Base-by-base conservation (phyloP, 345 rosid genomes). In the Gossypium thurberi region DNA sequence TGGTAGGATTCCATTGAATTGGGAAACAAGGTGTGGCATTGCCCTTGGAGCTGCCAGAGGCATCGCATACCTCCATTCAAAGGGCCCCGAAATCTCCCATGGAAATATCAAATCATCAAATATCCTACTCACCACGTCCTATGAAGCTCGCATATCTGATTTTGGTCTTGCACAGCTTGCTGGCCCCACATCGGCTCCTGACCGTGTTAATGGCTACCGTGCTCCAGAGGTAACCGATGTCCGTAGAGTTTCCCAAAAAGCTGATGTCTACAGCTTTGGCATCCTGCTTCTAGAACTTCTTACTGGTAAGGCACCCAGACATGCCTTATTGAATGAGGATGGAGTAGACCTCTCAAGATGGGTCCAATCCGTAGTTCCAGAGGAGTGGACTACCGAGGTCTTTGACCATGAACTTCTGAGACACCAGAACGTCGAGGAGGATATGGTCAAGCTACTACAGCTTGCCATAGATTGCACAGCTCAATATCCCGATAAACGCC, bases 1-100 rank as follows among this genome's bases (percentile, higher is more conserved):
- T 51, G 93, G 96, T n/a, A 90, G 97, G 82, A 88, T 92, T 69
- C 91, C 97, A 56, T 55, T 95, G 75, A 87, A 82, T 25, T 95
- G 99, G 99, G 90, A 90, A 64, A 83, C 88, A 33, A 85, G 99
- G 75, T 85, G 87, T 10, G 28, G 78, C 56, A 84, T 92, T 68
- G 98, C 97, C 11, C 83, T 90, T 69, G 97, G 96, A 78, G 89
- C 96, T 0, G 91, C 96, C 11, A 55, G 21, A 20, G 59, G 59
- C 26, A 55, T 55, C 20, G 26, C 59, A 9, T 55, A 55, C 13
- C 59, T 55, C 11, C 59, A 55, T 55, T 55, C 59, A 3, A 55
- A 55, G 59, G 59, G 59, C 2, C 26, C 59, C 25, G 13, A 4
- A 55, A 20, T 55, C 59, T 20, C 59, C 59, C 59, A 55, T 3